Conservation (phyloP, 768 basidiomycete species). For the Serendipita indica region DNA sequence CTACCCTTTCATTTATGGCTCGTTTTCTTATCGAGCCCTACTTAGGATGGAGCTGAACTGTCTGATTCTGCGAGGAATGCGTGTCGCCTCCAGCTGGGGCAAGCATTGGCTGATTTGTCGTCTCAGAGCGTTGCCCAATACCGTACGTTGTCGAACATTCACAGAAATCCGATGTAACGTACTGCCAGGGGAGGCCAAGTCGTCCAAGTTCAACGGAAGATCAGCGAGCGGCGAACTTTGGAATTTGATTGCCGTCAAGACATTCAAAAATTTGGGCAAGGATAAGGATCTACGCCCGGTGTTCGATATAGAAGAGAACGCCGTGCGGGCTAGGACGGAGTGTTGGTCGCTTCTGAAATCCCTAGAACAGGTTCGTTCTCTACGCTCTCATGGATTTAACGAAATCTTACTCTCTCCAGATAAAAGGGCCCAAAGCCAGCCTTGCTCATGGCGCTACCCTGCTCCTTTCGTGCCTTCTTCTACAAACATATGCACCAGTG, state of each 20-base stretch:
- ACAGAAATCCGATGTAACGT: not conserved
- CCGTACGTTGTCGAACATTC: not conserved
- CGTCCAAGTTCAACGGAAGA: not conserved
- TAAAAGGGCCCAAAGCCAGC: slow-evolving; percentile 12
- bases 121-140: not conserved
- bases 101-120: not conserved
- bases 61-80: not conserved
- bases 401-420: slow-evolving; percentile 28
- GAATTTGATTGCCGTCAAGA: not conserved
- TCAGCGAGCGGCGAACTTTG: not conserved
- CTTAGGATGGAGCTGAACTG: not conserved
- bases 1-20: not conserved
- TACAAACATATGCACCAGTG: slow-evolving; percentile 58
- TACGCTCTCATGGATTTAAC: slow-evolving; percentile 17
- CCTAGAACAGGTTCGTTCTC: slow-evolving; percentile 19
- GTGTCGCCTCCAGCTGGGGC: not conserved
- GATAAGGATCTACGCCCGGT: slow-evolving; percentile 20
- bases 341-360: slow-evolving; percentile 23
- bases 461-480: slow-evolving; percentile 49
- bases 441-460: slow-evolving; percentile 51
- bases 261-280: not conserved
- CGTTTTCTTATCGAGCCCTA: no score
- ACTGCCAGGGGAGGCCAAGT: not conserved
- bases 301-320: slow-evolving; percentile 41
- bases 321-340: slow-evolving; percentile 30